Conservation (phyloP, 352 stramenopile species). For the Globisporangium mamillatum region DNA sequence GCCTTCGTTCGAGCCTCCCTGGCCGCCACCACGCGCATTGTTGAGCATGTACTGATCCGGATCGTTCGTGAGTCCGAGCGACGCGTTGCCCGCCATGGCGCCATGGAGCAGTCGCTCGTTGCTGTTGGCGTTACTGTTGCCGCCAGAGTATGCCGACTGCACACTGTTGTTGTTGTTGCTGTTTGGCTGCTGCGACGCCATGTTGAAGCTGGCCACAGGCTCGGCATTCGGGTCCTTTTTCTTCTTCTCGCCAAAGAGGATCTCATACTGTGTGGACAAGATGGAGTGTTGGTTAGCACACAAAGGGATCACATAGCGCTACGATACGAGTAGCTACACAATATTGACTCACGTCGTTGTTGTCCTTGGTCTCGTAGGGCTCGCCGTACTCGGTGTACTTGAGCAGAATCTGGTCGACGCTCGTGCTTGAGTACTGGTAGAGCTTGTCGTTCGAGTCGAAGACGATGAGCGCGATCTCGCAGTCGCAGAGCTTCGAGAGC, state of each 20-base stretch:
- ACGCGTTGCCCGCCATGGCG: slow-evolving; percentile 22
- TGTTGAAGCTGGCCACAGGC: slow-evolving; percentile 30
- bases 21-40: slow-evolving; percentile 17
- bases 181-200: slow-evolving; percentile 16
- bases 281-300: not conserved
- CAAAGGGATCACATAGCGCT: not conserved
- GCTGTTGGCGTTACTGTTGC: slow-evolving; percentile 2
- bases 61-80: slow-evolving; percentile 61
- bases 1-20: not conserved
- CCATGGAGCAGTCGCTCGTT: slow-evolving; percentile 26
- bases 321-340: not conserved
- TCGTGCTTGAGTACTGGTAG: slow-evolving; percentile 81
- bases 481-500: slow-evolving; percentile 85
- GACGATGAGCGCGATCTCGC: slow-evolving; percentile 83
- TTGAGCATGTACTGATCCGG: slow-evolving; percentile 63
- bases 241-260: slow-evolving; percentile 84
- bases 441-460: slow-evolving; percentile 88
- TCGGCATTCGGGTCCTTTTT: slow-evolving; percentile 51
- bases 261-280: slow-evolving; percentile 53
- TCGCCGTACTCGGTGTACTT: slow-evolving; percentile 87
- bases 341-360: slow-evolving; percentile 59
- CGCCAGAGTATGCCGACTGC: slow-evolving; percentile 31
- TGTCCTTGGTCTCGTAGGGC: slow-evolving; percentile 81
- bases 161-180: slow-evolving; percentile 11
- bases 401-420: slow-evolving; percentile 81